Base-by-base conservation (phyloP, 805 yeast genomes). In the Candida awuae region DNA sequence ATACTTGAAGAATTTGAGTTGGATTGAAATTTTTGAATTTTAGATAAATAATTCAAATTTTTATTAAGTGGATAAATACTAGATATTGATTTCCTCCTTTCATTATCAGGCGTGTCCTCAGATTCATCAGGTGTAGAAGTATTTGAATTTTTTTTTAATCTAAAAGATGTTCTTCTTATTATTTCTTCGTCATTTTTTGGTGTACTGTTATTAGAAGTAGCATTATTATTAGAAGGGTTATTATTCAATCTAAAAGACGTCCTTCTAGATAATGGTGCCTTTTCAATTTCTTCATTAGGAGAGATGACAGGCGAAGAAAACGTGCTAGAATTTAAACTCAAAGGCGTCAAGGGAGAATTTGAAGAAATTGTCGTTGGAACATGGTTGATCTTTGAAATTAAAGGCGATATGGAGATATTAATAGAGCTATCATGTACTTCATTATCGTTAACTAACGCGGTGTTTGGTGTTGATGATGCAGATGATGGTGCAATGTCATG, bases 261-360 rank as follows among this genome's bases (percentile, higher is more conserved):
- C 32, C 51, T 44, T 30, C 50, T 41, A 12, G 41, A 32, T 4
- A 47, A 19, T 10, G 29, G 28, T 14, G 32, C 54, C 37, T 37
- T 9, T 16, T 35, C 37, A 27, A 29, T 29, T 26, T 31, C 48
- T 20, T 51, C 53, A 29, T 42, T 43, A 21, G 42, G 42, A 6
- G 45, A 32, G 18, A 35, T 14, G 5, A 29, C n/a, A 17, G 52
- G 54, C 1, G 52, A 45, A 18, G 42, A 41, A 21, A 38, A 48
- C 14, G 46, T 46, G 32, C 48, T 45, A 25, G 42, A 29, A 17
- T 39, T 47, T 8, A 41, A 37, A 22, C 43, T 48, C 4, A 41
- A 39, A 10, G 57, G 50, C 14, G 58, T 47, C 4, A 51, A 36
- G 10, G 53, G 52, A 13, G 56, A 35, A 10, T 44, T 34, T 21